Evolutionary conservation across 768 basidiomycete genomes (phyloP).

Genomic region (Favolaschia claudopus): DNA sequence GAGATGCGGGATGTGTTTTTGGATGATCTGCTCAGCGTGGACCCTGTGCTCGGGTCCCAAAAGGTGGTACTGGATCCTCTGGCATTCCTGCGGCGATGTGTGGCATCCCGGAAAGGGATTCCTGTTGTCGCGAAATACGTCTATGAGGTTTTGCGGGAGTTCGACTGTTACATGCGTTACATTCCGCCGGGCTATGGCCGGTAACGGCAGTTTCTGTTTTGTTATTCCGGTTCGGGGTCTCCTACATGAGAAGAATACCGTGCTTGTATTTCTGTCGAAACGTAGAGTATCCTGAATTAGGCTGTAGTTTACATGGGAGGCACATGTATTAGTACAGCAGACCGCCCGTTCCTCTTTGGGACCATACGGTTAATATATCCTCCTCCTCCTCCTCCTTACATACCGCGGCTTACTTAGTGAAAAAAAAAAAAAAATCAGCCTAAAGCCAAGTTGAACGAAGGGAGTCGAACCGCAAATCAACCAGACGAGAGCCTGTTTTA

Average conservation of each 20-base stretch:
- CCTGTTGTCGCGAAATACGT: neutral
- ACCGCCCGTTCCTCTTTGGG: neutral
- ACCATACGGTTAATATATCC: slow-evolving; percentile 2
- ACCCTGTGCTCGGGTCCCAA: neutral
- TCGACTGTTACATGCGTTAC: neutral
- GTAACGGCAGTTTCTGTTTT: neutral
- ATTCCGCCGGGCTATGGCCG: neutral
- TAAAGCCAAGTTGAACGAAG: too few relatives aligned
- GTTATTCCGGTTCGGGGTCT: neutral
- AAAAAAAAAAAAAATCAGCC: too few relatives aligned
- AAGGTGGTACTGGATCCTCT: neutral
- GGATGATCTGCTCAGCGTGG: neutral
- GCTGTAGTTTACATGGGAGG: neutral
- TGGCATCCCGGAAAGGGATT: neutral
- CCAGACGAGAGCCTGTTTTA: too few relatives aligned
- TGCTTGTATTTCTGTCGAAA: neutral
- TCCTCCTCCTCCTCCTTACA: slow-evolving; percentile 5
- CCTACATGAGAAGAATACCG: neutral
- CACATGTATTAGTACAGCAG: neutral
- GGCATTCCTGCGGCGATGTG: neutral
- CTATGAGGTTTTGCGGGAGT: neutral
- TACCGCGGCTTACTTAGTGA: too few relatives aligned
- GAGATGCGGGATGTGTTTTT: neutral
- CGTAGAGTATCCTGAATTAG: too few relatives aligned
- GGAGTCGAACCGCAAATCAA: too few relatives aligned